Conservation (phyloP, 1,284 basidiomycete species). For the Puccinia novopanici region DNA sequence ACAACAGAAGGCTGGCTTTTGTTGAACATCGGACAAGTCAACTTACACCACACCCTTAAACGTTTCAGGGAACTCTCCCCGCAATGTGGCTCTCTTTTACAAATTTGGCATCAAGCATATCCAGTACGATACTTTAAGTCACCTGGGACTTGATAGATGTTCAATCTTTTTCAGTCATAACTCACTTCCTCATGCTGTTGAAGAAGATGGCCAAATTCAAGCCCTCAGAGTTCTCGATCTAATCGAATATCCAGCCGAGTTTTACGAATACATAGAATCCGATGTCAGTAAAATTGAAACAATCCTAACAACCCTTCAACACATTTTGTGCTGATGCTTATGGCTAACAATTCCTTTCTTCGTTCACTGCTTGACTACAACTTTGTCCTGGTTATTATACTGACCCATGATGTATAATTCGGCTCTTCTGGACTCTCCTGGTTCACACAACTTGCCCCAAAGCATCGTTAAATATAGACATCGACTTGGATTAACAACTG, state of each 20-base stretch:
- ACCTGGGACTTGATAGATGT: slow-evolving; percentile 73
- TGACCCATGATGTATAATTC: background rate
- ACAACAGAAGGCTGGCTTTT: slow-evolving; percentile 27
- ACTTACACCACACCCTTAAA: slow-evolving; percentile 5
- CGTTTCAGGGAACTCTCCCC: slow-evolving; percentile 67
- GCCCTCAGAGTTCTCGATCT: slow-evolving; percentile 20
- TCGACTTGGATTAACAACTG: slow-evolving; percentile 32
- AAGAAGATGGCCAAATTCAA: background rate
- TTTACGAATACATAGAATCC: slow-evolving; percentile 32
- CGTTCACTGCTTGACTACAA: background rate
- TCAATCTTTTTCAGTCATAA: slow-evolving; percentile 68
- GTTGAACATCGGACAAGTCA: background rate
- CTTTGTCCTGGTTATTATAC: background rate
- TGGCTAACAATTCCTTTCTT: background rate
- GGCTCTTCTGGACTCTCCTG: slow-evolving; percentile 20
- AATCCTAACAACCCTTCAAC: background rate
- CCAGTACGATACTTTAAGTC: slow-evolving; percentile 79
- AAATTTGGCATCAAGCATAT: slow-evolving; percentile 75
- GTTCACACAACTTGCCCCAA: slow-evolving; percentile 5
- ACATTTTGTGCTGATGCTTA: slow-evolving; percentile 1
- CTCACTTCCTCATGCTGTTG: background rate
- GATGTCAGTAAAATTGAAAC: background rate
- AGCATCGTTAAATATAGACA: slow-evolving; percentile 15
- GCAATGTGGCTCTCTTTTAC: slow-evolving; percentile 74
- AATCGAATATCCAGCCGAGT: slow-evolving; percentile 22